Percentiles rank a stretch among this genome's conserved stretches.
phyloP scores from a whole-genome alignment of 139 green algal genomes.

The Chlamydomonas urium region DNA sequence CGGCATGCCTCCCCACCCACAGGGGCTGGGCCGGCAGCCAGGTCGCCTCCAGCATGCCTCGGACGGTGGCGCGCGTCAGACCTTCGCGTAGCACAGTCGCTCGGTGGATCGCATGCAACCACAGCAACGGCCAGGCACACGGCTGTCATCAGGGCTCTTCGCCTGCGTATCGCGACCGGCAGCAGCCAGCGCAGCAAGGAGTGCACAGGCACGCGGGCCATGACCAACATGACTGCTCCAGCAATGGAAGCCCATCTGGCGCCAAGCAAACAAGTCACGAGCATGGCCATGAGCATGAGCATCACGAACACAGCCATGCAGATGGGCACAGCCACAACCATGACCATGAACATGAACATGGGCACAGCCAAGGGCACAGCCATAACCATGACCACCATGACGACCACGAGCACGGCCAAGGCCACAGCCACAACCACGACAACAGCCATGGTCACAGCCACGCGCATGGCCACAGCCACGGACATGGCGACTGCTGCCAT shows the following conservation, averaged over 20 bases:
- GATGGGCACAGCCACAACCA: constrained; percentile 19
- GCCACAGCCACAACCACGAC: constrained; percentile 1
- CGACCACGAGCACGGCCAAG: constrained; percentile 12
- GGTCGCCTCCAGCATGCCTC: no score
- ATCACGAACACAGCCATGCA: constrained; percentile 20
- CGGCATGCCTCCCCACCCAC: no score
- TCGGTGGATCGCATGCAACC: no score
- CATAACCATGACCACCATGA: constrained; percentile 12
- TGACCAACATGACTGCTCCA: background rate
- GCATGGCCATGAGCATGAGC: constrained; percentile 15
- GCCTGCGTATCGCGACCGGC: no score
- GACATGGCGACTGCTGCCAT: no score
- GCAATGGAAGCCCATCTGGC: background rate
- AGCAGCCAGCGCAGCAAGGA: no score
- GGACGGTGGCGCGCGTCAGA: no score
- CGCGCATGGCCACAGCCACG: constrained; percentile 14
- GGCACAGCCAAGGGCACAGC: constrained; percentile 14
- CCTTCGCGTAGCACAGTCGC: no score
- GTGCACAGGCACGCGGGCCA: no score
- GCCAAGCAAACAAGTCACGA: background rate
- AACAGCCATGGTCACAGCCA: constrained; percentile 4
- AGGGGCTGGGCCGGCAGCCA: no score
- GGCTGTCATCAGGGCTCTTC: no score
- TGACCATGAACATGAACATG: constrained; percentile 18
- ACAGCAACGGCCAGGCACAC: no score